Evolutionary conservation across 495 filamentous ascomycete genomes (phyloP).

Genomic region (Glonium stellatum): DNA sequence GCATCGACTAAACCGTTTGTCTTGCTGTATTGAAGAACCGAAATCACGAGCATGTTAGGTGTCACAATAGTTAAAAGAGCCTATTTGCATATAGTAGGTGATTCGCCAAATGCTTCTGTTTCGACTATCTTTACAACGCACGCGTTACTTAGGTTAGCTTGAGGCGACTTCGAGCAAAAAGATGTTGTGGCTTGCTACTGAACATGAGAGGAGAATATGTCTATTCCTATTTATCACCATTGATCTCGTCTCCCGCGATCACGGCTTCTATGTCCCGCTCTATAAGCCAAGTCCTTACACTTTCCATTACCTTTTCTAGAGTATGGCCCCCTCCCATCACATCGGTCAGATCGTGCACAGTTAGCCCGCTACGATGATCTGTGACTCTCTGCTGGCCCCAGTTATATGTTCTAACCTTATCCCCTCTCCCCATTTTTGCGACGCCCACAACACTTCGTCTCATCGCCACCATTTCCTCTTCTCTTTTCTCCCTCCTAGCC

Average conservation of each 20-base stretch:
- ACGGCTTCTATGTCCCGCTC: conserved; percentile 69
- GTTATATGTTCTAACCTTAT: conserved; percentile 95
- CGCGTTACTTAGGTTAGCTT: no score
- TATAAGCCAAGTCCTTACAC: conserved; percentile 69
- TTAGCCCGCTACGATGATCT: conserved; percentile 82
- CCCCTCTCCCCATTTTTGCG: conserved; percentile 72
- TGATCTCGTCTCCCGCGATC: conserved; percentile 42
- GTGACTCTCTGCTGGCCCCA: conserved; percentile 89
- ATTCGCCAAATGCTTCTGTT: no score
- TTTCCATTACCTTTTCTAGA: conserved; percentile 72
- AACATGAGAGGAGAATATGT: conserved; percentile 4
- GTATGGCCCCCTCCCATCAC: conserved; percentile 53
- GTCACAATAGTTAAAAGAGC: no score
- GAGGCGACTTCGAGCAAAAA: no score
- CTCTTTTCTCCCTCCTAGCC: conserved; percentile 69
- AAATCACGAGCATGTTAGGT: no score
- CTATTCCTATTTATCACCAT: conserved; percentile 10
- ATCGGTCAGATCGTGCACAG: conserved; percentile 72
- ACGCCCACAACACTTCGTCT: conserved; percentile 70
- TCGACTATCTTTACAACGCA: no score
- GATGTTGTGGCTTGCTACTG: no score
- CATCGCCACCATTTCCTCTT: conserved; percentile 68
- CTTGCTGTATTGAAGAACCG: no score
- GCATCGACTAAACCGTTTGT: no score
- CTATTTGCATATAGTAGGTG: no score